Evolutionary conservation across 305 asterid species (phyloP).

Genomic region (Striga hermonthica): DNA sequence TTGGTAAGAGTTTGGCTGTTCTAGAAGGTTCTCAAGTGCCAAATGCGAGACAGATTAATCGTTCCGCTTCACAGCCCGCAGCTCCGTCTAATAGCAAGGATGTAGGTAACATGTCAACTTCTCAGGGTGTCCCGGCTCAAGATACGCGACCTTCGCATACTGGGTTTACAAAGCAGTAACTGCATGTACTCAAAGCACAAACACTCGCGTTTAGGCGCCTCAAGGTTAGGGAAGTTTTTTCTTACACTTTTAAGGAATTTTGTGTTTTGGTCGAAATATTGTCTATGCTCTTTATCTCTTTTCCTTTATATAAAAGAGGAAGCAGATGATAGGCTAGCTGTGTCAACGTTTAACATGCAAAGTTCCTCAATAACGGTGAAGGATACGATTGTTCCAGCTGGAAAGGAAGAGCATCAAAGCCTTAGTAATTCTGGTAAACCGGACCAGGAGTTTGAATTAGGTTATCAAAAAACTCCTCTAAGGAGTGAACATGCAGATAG

Average conservation of each 20-base stretch:
- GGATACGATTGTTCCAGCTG: slow-evolving; percentile 57
- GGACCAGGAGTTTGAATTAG: slow-evolving; percentile 59
- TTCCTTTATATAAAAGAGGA: slow-evolving; percentile 43
- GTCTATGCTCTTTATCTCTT: slow-evolving; percentile 23
- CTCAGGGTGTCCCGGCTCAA: slow-evolving; percentile 52
- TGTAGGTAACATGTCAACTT: slow-evolving; percentile 45
- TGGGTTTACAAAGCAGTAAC: slow-evolving; percentile 87
- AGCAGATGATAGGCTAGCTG: slow-evolving; percentile 49
- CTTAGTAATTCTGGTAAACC: slow-evolving; percentile 49
- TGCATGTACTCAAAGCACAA: slow-evolving; percentile 92
- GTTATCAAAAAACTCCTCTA: slow-evolving; percentile 46
- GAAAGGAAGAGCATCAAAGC: slow-evolving; percentile 68
- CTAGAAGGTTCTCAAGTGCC: slow-evolving; percentile 61
- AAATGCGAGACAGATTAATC: slow-evolving; percentile 53
- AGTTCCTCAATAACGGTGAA: slow-evolving; percentile 41
- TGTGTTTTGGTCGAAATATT: slow-evolving; percentile 25
- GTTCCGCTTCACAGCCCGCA: slow-evolving; percentile 57
- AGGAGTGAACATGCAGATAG: slow-evolving; percentile 63
- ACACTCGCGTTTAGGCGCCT: slow-evolving; percentile 95
- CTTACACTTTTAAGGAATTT: slow-evolving; percentile 18
- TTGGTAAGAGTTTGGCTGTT: slow-evolving; percentile 47
- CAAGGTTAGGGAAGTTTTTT: slow-evolving; percentile 59
- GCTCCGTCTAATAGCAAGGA: slow-evolving; percentile 61
- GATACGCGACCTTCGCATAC: slow-evolving; percentile 47
- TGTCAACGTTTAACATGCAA: slow-evolving; percentile 41